Evolutionary conservation across 768 basidiomycete genomes (phyloP).

Genomic region (Kwoniella sp.): DNA sequence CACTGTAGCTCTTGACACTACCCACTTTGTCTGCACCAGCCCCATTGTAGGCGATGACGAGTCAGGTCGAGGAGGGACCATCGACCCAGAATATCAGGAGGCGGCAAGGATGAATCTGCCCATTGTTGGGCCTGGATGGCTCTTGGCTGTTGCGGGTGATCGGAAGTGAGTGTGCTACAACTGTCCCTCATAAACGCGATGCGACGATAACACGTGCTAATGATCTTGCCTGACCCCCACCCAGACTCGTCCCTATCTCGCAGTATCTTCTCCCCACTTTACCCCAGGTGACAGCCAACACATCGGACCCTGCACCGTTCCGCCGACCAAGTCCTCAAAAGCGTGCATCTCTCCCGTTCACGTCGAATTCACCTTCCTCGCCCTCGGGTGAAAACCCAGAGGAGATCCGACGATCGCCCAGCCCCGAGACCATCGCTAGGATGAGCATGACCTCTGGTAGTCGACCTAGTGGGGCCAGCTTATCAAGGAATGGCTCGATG

Average conservation of each 20-base stretch:
- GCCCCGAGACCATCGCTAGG: constrained; percentile 53
- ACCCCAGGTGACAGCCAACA: constrained; percentile 23
- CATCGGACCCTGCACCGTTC: constrained; percentile 45
- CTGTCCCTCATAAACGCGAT: too few relatives aligned
- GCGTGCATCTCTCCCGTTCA: constrained; percentile 47
- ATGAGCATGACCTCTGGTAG: constrained; percentile 47
- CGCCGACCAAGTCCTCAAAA: constrained; percentile 49
- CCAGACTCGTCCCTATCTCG: constrained; percentile 53
- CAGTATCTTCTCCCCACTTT: constrained; percentile 43
- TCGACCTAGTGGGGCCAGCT: constrained; percentile 1
- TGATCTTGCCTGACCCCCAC: not conserved
- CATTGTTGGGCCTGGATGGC: constrained; percentile 91
- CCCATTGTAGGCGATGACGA: constrained; percentile 64
- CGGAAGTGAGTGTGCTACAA: constrained; percentile 65
- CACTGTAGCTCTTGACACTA: constrained; percentile 94
- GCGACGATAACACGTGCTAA: too few relatives aligned
- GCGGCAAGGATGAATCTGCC: constrained; percentile 92
- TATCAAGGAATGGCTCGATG: constrained; percentile 18
- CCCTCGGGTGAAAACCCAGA: constrained; percentile 53
- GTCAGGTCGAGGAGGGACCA: constrained; percentile 63
- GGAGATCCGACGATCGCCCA: constrained; percentile 32
- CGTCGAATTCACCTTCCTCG: constrained; percentile 45
- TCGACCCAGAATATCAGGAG: constrained; percentile 80
- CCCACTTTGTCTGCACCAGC: constrained; percentile 94
- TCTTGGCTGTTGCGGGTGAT: constrained; percentile 82